Conservation (phyloP, 73 alveolate genomes). For the Tetrahymena thermophila region DNA sequence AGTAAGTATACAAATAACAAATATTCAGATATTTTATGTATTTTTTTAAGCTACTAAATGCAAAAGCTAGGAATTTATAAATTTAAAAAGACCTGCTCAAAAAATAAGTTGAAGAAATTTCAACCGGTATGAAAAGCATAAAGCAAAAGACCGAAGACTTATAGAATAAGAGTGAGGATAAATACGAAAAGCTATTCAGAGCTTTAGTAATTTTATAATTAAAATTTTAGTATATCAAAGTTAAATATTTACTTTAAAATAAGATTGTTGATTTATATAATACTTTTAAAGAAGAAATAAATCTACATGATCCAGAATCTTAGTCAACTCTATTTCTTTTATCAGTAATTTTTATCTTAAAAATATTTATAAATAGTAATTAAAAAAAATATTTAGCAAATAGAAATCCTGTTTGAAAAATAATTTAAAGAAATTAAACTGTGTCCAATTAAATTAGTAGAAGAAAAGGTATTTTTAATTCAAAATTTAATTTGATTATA, state of each 20-base stretch:
- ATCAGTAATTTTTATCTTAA: background rate
- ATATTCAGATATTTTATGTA: background rate
- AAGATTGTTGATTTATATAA: background rate
- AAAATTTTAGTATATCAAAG: background rate
- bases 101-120: background rate
- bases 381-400: background rate
- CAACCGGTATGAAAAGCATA: background rate
- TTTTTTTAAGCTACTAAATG: background rate
- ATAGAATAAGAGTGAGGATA: background rate
- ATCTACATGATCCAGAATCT: background rate
- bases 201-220: background rate
- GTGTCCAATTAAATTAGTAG: background rate
- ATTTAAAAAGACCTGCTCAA: background rate
- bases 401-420: background rate
- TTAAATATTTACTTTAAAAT: background rate
- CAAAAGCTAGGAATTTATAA: background rate
- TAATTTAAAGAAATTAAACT: background rate
- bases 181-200: background rate
- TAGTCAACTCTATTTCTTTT: background rate
- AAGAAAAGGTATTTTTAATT: background rate
- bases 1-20: background rate
- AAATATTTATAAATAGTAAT: background rate
- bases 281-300: background rate
- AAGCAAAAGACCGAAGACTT: background rate
- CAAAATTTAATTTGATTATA: too few species aligned